Evolutionary conservation across 2,329 filamentous ascomycete genomes (phyloP).

Genomic region (Teratosphaeria nubilosa): DNA sequence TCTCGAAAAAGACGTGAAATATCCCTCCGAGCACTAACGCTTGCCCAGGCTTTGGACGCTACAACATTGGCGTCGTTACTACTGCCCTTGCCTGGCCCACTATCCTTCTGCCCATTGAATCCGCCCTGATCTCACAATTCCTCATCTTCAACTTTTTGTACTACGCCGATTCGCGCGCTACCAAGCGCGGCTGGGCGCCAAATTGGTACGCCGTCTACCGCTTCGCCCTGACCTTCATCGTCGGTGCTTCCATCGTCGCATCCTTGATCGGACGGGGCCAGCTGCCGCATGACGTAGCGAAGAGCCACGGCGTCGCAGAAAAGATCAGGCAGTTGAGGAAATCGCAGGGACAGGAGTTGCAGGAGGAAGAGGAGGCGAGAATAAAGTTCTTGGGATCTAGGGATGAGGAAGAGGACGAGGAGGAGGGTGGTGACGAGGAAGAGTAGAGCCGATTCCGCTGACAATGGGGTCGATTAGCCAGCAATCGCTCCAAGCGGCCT

Average conservation of each 20-base stretch:
- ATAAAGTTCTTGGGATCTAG: slow-evolving; percentile 20
- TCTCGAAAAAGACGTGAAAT: not conserved
- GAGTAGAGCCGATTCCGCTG: not conserved
- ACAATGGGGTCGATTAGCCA: not conserved
- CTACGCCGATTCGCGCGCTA: slow-evolving; percentile 68
- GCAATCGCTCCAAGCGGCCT: not conserved
- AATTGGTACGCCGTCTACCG: slow-evolving; percentile 82
- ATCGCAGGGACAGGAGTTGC: slow-evolving; percentile 20
- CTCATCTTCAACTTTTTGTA: slow-evolving; percentile 75
- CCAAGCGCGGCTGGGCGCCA: slow-evolving; percentile 66
- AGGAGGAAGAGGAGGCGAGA: slow-evolving; percentile 23
- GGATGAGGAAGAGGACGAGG: slow-evolving; percentile 21
- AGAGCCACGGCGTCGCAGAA: slow-evolving; percentile 35
- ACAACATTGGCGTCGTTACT: slow-evolving; percentile 70
- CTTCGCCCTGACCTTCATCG: slow-evolving; percentile 83
- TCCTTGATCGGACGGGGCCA: slow-evolving; percentile 75
- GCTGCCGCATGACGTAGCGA: slow-evolving; percentile 49
- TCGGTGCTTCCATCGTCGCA: slow-evolving; percentile 70
- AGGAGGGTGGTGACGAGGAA: slow-evolving; percentile 7
- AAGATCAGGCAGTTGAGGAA: slow-evolving; percentile 40
- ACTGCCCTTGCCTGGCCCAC: slow-evolving; percentile 84
- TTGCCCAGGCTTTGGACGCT: slow-evolving; percentile 51
- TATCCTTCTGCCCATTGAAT: slow-evolving; percentile 70
- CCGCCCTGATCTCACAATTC: slow-evolving; percentile 79
- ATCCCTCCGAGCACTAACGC: not conserved